phyloP scores from a whole-genome alignment of 768 basidiomycete genomes.

The Gymnopilus dilepis region DNA sequence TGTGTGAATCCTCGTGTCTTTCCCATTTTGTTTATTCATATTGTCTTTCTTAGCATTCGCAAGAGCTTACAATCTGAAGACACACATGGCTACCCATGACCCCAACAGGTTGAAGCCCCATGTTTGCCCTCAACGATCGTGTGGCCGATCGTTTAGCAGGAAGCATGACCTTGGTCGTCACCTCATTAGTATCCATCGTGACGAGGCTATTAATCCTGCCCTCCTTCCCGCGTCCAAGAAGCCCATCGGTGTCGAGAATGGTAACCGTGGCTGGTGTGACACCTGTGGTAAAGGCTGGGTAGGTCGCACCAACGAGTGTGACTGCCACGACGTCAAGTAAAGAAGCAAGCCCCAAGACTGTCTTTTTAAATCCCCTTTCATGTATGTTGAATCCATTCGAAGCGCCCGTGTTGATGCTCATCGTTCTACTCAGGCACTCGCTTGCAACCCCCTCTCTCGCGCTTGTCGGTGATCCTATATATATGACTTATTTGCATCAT shows the following conservation, averaged over 20 bases:
- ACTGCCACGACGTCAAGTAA: conserved; percentile 72
- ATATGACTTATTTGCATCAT: conserved; percentile 31
- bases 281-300: conserved; percentile 73
- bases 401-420: conserved; percentile 6
- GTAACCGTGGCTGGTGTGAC: conserved; percentile 72
- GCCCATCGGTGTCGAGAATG: conserved; percentile 73
- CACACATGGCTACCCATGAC: conserved; percentile 94
- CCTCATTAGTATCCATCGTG: conserved; percentile 83
- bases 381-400: conserved; percentile 30
- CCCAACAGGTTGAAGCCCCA: conserved; percentile 90
- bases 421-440: conserved; percentile 29
- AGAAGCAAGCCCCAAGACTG: neutral
- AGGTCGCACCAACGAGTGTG: conserved; percentile 58
- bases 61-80: conserved; percentile 93
- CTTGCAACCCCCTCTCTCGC: conserved; percentile 30
- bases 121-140: conserved; percentile 83
- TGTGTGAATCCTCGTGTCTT: conserved; percentile 15
- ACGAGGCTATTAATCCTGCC: conserved; percentile 56
- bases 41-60: conserved; percentile 71
- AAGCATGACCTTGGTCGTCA: conserved; percentile 95
- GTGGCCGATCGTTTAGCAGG: conserved; percentile 90
- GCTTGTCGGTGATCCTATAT: conserved; percentile 32
- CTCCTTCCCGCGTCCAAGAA: conserved; percentile 47
- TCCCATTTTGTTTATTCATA: conserved; percentile 10
- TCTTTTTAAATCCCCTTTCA: conserved; percentile 28